Base-by-base conservation (phyloP, 2,329 filamentous ascomycete genomes). In the Chaetothyriales sp. region DNA sequence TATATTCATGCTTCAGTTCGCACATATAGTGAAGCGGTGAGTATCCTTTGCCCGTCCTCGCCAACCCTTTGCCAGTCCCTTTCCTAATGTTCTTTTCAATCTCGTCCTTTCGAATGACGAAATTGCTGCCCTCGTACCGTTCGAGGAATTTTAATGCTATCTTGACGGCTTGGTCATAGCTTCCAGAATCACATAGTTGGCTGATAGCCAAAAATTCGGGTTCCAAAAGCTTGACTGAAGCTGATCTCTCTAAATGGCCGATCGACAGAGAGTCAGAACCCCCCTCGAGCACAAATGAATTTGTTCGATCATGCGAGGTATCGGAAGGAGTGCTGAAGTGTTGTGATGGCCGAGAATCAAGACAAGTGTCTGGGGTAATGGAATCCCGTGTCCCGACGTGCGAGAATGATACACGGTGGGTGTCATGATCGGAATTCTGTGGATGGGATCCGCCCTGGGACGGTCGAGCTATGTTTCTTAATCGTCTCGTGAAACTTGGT, bases 1-100 rank as follows among this genome's bases (percentile, higher is more conserved):
- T 48, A n/a, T 52, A 47, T 46, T 58, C 56, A 15, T 53, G 48
- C 25, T 53, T 53, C 2, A 56, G 50, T 32, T 57, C 56, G 46
- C 56, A 58, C 49, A 59, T 56, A 45, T 54, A 57, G 49, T 59
- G 57, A 1, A 59, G 43, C 12, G 57, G 53, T 10, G 55, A 44
- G 43, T 56, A 59, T 2, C 57, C 57, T 36, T 51, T 47, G 3
- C 57, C 57, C 2, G 57, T 56, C 9, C 50, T 51, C 3, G 57
- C 51, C 43, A 59, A 47, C 3, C 54, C 54, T 9, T 47, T 39
- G 15, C 51, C 54, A 7, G 18, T 26, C 2, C 57, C 57, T 20
- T 53, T 54, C 28, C 53, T 52, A 18, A 59, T 55, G 26, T 56
- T 57, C 18, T 55, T 53, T 42, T 54, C 53, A 19, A 59, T 43